Conservation (phyloP, 805 yeast species). For the Kazachstania martiniae region DNA sequence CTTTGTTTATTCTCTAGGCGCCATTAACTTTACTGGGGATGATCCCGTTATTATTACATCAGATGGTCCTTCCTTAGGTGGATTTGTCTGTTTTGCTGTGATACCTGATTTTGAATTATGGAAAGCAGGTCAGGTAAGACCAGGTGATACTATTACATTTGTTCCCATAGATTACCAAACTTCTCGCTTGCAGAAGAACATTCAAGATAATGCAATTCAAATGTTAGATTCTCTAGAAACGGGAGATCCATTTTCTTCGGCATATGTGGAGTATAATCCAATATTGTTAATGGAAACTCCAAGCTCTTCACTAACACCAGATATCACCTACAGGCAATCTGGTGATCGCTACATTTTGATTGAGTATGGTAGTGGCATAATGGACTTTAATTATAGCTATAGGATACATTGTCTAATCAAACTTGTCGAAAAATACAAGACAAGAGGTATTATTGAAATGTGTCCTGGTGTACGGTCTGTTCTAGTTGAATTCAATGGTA, state of each 20-base stretch:
- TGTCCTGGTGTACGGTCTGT: slow-evolving; percentile 96
- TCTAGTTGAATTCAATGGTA: slow-evolving; percentile 70
- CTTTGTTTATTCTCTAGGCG: slow-evolving; percentile 92
- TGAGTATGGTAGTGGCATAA: slow-evolving; percentile 82
- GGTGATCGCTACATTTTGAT: slow-evolving; percentile 90
- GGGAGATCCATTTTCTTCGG: slow-evolving; percentile 26
- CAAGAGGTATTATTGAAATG: slow-evolving; percentile 85
- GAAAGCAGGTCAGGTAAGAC: slow-evolving; percentile 97
- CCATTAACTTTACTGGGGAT: slow-evolving; percentile 96
- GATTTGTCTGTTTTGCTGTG: slow-evolving; percentile 94
- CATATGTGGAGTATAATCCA: slow-evolving; percentile 65
- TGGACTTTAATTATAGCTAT: slow-evolving; percentile 80
- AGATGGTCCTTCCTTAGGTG: slow-evolving; percentile 97
- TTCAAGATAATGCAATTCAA: slow-evolving; percentile 48
- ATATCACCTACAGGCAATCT: slow-evolving; percentile 84
- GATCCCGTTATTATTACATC: slow-evolving; percentile 95
- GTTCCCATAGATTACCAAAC: slow-evolving; percentile 60
- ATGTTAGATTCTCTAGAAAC: slow-evolving; percentile 6
- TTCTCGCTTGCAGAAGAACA: slow-evolving; percentile 53
- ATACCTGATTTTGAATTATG: slow-evolving; percentile 94
- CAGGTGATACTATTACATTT: slow-evolving; percentile 80
- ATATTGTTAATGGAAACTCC: slow-evolving; percentile 44
- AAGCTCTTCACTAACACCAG: slow-evolving; percentile 43
- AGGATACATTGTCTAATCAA: slow-evolving; percentile 76
- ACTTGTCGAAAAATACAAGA: slow-evolving; percentile 50